These are phyloP conservation scores for Vaccinium corymbosum DNA, from an alignment of 148 eudicot species.

Conservation along the genomic window DNA sequence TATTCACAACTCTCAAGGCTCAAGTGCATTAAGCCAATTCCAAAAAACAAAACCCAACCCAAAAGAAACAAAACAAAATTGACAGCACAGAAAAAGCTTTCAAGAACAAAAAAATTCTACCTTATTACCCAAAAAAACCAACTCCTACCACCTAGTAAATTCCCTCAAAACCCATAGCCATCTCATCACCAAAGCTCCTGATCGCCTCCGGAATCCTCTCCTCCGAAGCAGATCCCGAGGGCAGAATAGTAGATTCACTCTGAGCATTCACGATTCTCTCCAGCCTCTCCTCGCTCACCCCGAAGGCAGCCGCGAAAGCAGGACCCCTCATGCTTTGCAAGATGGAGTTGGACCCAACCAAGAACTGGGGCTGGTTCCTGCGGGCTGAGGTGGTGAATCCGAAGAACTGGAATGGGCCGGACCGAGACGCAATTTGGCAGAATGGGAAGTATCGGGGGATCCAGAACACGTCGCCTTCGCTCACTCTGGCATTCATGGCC, in stretches of 20 bases:
- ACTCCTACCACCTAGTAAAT: neutral
- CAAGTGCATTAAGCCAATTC: neutral
- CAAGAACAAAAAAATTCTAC: neutral
- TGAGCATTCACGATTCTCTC: slow-evolving; percentile 47
- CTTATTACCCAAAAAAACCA: neutral
- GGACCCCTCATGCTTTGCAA: slow-evolving; percentile 58
- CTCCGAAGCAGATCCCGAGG: slow-evolving; percentile 45
- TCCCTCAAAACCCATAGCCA: slow-evolving; percentile 30
- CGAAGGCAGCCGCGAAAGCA: slow-evolving; percentile 70
- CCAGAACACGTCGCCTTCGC: slow-evolving; percentile 76
- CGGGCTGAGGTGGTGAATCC: slow-evolving; percentile 80
- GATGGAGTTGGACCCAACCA: slow-evolving; percentile 61
- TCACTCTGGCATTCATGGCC: slow-evolving; percentile 60
- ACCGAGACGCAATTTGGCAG: slow-evolving; percentile 76
- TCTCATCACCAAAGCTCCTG: slow-evolving; percentile 25
- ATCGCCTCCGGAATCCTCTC: slow-evolving; percentile 16
- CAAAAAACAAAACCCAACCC: neutral
- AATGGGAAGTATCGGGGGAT: slow-evolving; percentile 87
- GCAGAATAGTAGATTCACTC: slow-evolving; percentile 47
- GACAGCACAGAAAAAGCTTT: neutral
- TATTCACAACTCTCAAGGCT: neutral
- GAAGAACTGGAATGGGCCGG: slow-evolving; percentile 77
- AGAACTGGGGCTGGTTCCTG: slow-evolving; percentile 73
- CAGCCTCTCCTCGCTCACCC: slow-evolving; percentile 46
- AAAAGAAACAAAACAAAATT: neutral